These are phyloP conservation scores for Hypsizygus marmoreus DNA, from an alignment of 768 basidiomycete species.

Conservation along the genomic window DNA sequence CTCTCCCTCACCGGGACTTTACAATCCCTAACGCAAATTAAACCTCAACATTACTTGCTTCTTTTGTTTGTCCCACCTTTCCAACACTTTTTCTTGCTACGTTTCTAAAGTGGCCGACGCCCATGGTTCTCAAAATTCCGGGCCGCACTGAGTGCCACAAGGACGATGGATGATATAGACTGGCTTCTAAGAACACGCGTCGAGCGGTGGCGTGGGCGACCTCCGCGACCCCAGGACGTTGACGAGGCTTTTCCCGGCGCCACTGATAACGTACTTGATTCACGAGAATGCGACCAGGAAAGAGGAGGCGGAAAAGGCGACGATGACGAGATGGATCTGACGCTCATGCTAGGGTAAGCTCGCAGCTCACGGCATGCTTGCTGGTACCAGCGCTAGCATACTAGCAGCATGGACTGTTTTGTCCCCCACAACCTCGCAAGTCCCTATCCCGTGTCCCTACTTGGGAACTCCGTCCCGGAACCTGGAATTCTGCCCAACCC, in stretches of 20 bases:
- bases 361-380: background rate
- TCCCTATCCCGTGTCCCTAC: no score
- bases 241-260: constrained; percentile 16
- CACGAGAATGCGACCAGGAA: constrained; percentile 12
- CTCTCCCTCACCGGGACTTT: no score
- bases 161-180: constrained; percentile 49
- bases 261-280: constrained; percentile 14
- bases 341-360: constrained; percentile 8
- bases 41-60: no score
- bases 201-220: constrained; percentile 49
- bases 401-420: no score
- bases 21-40: no score
- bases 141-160: constrained; percentile 41
- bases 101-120: constrained; percentile 41
- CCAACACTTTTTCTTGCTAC: no score
- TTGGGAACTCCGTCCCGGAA: no score
- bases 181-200: constrained; percentile 43
- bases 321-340: constrained; percentile 10
- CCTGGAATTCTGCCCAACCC: no score
- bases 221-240: constrained; percentile 25
- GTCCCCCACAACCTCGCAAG: no score
- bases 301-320: constrained; percentile 5
- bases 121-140: constrained; percentile 63
- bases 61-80: no score
- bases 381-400: no score